Evolutionary conservation across 2,329 filamentous ascomycete species (phyloP).

Genomic region (Didymella arachidicola): DNA sequence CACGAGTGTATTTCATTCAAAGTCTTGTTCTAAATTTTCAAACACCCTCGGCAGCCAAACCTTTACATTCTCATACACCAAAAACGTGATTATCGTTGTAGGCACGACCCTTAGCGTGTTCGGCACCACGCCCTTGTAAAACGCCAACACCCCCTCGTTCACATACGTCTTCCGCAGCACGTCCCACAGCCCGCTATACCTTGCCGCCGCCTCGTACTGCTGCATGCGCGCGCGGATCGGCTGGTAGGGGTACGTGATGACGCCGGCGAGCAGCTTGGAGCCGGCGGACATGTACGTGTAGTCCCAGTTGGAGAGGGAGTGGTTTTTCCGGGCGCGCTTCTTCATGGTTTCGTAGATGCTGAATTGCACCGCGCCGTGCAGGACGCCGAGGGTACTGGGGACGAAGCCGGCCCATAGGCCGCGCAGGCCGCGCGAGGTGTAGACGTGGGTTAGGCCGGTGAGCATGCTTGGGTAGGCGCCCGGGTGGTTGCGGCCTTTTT

Average conservation of each 20-base stretch:
- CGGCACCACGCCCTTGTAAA: slow-evolving; percentile 89
- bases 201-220: slow-evolving; percentile 80
- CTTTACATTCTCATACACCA: slow-evolving; percentile 95
- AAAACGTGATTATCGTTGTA: slow-evolving; percentile 93
- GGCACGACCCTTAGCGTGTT: slow-evolving; percentile 92
- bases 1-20: too few relatives aligned
- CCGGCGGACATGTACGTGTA: slow-evolving; percentile 81
- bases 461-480: slow-evolving; percentile 84
- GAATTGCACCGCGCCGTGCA: slow-evolving; percentile 94
- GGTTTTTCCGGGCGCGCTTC: slow-evolving; percentile 61
- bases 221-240: slow-evolving; percentile 88
- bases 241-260: slow-evolving; percentile 92
- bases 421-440: slow-evolving; percentile 72
- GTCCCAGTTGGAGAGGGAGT: slow-evolving; percentile 71
- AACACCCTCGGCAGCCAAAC: slow-evolving; percentile 66
- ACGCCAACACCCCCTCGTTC: slow-evolving; percentile 81
- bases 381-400: slow-evolving; percentile 84
- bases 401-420: slow-evolving; percentile 90
- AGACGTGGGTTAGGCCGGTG: slow-evolving; percentile 72
- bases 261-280: slow-evolving; percentile 88
- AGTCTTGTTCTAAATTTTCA: slow-evolving; percentile 21
- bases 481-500: slow-evolving; percentile 74
- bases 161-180: slow-evolving; percentile 77
- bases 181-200: slow-evolving; percentile 76
- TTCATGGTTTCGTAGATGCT: slow-evolving; percentile 87